Conservation (phyloP, 257 asterid species). For the Scutellaria minor region DNA sequence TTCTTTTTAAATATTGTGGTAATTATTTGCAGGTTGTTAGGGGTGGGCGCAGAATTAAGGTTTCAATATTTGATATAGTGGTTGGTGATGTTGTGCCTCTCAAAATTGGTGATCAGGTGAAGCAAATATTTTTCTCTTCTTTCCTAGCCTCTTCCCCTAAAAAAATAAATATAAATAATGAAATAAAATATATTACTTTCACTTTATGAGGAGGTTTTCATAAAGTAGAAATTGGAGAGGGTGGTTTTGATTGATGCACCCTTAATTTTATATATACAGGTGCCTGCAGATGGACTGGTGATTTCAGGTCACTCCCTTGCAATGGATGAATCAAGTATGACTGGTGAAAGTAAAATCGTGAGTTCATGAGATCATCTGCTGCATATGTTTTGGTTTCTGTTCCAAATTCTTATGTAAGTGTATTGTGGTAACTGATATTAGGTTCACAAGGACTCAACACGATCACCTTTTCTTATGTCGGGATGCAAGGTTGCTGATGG, state of each 20-base stretch:
- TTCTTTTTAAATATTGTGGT: conserved; percentile 29
- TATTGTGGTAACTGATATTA: conserved; percentile 37
- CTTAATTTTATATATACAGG: conserved; percentile 51
- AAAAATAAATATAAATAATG: background rate
- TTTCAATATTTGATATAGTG: conserved; percentile 90
- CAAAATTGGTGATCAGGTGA: conserved; percentile 98
- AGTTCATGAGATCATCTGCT: conserved; percentile 38
- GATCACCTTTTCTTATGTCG: conserved; percentile 86
- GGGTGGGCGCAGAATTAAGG: conserved; percentile 72
- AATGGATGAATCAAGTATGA: conserved; percentile 97
- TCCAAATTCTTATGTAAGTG: conserved; percentile 25
- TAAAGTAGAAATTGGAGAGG: background rate
- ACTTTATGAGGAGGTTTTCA: conserved; percentile 14
- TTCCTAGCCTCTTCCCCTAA: background rate
- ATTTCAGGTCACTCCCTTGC: conserved; percentile 82
- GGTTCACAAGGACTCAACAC: conserved; percentile 86
- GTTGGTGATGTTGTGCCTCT: conserved; percentile 94
- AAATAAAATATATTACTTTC: background rate
- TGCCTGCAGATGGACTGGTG: conserved; percentile 94
- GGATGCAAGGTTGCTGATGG: conserved; percentile 99
- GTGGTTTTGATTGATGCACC: conserved; percentile 20
- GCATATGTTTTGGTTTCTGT: conserved; percentile 25
- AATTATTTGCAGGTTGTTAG: conserved; percentile 70
- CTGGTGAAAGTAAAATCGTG: conserved; percentile 98
- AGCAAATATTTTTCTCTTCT: conserved; percentile 2